Conservation (phyloP, 257 asterid species). For the Nicotiana undulata region DNA sequence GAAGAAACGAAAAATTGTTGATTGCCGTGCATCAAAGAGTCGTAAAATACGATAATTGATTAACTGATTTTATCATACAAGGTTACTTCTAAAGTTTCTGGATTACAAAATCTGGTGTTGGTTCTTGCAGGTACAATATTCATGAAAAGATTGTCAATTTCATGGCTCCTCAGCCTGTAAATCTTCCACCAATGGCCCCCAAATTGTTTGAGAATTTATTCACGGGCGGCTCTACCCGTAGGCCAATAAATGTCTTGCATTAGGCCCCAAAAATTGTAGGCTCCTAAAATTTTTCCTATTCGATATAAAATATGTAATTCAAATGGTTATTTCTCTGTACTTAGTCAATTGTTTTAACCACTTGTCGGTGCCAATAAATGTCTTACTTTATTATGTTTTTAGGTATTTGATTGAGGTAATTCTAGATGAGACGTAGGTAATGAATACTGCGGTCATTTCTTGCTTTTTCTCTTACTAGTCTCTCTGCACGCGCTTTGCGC, state of each 20-base stretch:
- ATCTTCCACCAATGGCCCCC: constrained; percentile 56
- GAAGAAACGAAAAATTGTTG: constrained; percentile 87
- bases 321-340: background rate
- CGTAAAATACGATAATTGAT: constrained; percentile 72
- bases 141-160: constrained; percentile 91
- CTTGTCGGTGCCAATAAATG: too few relatives aligned
- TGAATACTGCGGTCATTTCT: too few relatives aligned
- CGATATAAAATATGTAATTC: background rate
- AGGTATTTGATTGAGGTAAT: too few relatives aligned
- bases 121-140: constrained; percentile 61
- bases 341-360: too few relatives aligned
- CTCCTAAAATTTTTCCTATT: background rate
- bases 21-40: constrained; percentile 90
- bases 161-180: constrained; percentile 64
- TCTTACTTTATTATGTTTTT: too few relatives aligned
- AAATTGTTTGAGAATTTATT: constrained; percentile 57
- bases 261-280: background rate
- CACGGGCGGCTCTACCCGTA: background rate
- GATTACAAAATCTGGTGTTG: background rate
- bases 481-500: too few relatives aligned
- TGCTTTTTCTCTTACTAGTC: too few relatives aligned
- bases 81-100: background rate
- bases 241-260: background rate
- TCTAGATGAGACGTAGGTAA: too few relatives aligned
- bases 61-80: background rate